A percentile compares a stretch with the other conserved stretches of the same genome.
phyloP scores from a whole-genome alignment of 805 yeast genomes.

The Hyphopichia homilentoma region DNA sequence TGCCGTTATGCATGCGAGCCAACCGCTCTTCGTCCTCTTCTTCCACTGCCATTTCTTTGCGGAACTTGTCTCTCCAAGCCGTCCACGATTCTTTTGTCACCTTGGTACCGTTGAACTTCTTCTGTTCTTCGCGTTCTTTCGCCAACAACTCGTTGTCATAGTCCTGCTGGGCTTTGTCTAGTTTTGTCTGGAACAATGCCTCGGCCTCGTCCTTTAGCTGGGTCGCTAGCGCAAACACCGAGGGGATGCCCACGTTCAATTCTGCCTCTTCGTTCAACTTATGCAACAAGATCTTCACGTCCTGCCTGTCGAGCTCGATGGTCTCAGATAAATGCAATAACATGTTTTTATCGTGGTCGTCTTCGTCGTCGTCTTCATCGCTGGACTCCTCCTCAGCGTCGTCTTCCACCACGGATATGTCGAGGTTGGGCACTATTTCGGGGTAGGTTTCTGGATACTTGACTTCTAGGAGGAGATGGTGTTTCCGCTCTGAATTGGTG shows the following conservation, averaged over 20 bases:
- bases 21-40: constrained; percentile 51
- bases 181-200: constrained; percentile 53
- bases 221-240: constrained; percentile 75
- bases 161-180: constrained; percentile 48
- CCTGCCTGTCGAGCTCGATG: constrained; percentile 51
- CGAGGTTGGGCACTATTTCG: constrained; percentile 65
- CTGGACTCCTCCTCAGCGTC: constrained; percentile 32
- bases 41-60: constrained; percentile 70
- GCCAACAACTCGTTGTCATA: constrained; percentile 57
- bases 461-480: constrained; percentile 56
- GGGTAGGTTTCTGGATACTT: constrained; percentile 79
- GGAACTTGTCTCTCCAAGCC: constrained; percentile 69
- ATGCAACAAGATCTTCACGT: constrained; percentile 36
- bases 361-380: constrained; percentile 47
- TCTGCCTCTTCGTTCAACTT: constrained; percentile 59
- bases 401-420: constrained; percentile 28
- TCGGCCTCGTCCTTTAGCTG: constrained; percentile 82
- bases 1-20: constrained; percentile 62
- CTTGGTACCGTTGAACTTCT: constrained; percentile 85
- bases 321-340: constrained; percentile 54
- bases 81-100: constrained; percentile 76
- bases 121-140: constrained; percentile 79
- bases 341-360: constrained; percentile 35
- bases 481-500: constrained; percentile 57
- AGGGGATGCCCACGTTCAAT: constrained; percentile 86